Evolutionary conservation across 306 rosid species (phyloP).

Genomic region (Corylus americana): DNA sequence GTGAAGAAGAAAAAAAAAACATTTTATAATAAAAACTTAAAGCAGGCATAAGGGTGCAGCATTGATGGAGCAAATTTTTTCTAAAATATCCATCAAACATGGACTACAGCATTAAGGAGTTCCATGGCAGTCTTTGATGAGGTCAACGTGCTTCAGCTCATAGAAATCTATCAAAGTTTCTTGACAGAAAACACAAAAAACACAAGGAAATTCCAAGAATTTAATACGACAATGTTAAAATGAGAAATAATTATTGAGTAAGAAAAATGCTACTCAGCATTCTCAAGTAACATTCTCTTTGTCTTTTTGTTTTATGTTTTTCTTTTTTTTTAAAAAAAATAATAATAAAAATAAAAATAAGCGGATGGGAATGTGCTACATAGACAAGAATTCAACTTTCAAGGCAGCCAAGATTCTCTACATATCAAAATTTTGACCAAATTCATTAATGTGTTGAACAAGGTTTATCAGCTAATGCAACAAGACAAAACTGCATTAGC

Average conservation of each 20-base stretch:
- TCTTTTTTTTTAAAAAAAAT: too few species aligned
- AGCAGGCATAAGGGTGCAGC: neutral
- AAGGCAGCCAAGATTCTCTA: conserved; percentile 1
- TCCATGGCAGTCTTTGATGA: neutral
- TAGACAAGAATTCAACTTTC: neutral
- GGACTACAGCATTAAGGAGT: neutral
- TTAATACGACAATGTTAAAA: neutral
- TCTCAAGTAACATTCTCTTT: neutral
- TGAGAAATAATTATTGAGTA: too few species aligned
- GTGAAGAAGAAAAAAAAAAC: neutral
- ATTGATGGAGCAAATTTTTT: neutral
- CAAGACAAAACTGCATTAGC: neutral
- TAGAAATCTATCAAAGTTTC: neutral
- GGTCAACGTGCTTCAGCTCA: neutral
- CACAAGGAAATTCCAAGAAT: neutral
- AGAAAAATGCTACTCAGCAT: too few species aligned
- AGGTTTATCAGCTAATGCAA: neutral
- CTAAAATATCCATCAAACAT: conserved; percentile 10
- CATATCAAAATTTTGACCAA: conserved; percentile 11
- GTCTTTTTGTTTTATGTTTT: neutral
- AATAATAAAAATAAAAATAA: too few species aligned
- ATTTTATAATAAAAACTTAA: neutral
- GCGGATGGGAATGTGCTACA: too few species aligned
- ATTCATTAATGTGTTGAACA: neutral
- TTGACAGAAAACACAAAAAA: neutral